Percentiles rank a stretch among this genome's conserved stretches.
Conservation (phyloP, 1,139 yeast species). For the Blastobotrys malaysiensis region DNA sequence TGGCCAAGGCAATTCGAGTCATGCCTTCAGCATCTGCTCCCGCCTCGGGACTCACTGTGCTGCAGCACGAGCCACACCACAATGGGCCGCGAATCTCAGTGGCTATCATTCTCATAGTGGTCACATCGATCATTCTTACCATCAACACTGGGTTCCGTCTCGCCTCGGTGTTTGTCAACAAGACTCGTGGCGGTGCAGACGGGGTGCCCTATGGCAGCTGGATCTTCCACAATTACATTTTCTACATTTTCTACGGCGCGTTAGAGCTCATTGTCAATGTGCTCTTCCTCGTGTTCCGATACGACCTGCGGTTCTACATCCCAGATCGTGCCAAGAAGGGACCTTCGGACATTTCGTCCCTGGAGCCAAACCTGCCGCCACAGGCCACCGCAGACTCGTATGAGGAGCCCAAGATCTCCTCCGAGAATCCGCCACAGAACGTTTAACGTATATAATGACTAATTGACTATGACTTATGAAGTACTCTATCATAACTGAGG, state of each 20-base stretch:
- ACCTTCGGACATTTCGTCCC: not conserved
- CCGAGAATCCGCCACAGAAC: not conserved
- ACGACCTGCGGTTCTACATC: constrained; percentile 72
- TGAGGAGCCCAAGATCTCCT: not conserved
- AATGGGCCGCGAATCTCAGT: constrained; percentile 43
- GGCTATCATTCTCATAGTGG: constrained; percentile 41
- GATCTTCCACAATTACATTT: constrained; percentile 49
- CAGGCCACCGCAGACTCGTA: not conserved
- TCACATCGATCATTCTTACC: constrained; percentile 51
- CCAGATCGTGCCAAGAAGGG: constrained; percentile 43
- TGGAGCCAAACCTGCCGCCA: not conserved
- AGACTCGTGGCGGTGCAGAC: constrained; percentile 24
- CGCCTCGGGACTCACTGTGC: constrained; percentile 34
- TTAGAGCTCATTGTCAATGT: constrained; percentile 54
- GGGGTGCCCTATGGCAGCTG: constrained; percentile 33
- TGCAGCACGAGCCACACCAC: constrained; percentile 31
- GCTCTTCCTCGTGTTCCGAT: constrained; percentile 54
- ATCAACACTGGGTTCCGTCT: constrained; percentile 55
- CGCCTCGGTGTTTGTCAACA: constrained; percentile 45
- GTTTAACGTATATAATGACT: not conserved
- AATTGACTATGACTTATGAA: too few species aligned
- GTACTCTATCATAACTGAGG: too few species aligned
- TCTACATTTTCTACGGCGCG: constrained; percentile 65
- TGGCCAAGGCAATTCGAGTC: constrained; percentile 41
- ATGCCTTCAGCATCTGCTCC: constrained; percentile 39